These are phyloP conservation scores for Pythium sukuiense DNA, from an alignment of 352 stramenopile genomes.

Conservation along the genomic window DNA sequence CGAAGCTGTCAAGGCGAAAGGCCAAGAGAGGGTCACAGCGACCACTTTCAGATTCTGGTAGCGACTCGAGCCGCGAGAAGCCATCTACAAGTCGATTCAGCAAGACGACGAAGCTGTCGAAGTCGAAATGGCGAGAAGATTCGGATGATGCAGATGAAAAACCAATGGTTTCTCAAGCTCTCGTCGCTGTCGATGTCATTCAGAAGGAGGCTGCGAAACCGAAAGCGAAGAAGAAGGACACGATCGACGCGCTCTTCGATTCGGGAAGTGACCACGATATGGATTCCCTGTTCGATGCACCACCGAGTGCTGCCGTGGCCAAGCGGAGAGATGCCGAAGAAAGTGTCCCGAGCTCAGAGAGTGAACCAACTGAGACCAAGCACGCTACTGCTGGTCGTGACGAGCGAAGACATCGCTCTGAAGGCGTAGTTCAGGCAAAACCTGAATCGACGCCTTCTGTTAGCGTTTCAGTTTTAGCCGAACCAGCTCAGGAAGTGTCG, in stretches of 20 bases:
- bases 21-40: conserved; percentile 7
- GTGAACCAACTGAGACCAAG: background rate
- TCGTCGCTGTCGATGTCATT: background rate
- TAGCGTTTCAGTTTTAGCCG: background rate
- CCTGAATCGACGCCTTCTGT: background rate
- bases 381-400: too few species aligned
- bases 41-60: background rate
- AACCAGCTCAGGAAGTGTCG: background rate
- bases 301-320: background rate
- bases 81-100: background rate
- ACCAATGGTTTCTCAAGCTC: background rate
- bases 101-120: conserved; percentile 2
- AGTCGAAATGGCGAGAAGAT: background rate
- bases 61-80: background rate
- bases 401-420: background rate
- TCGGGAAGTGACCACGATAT: conserved; percentile 48
- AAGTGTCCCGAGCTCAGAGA: background rate
- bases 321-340: background rate
- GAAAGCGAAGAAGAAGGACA: conserved; percentile 35
- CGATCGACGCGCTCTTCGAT: conserved; percentile 74
- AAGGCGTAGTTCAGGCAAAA: background rate
- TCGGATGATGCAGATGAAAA: background rate
- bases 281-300: conserved; percentile 25
- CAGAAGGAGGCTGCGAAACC: background rate
- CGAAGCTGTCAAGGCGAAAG: conserved; percentile 10